These are phyloP conservation scores for Arctostaphylos glauca DNA, from an alignment of 148 eudicot species.

Conservation along the genomic window DNA sequence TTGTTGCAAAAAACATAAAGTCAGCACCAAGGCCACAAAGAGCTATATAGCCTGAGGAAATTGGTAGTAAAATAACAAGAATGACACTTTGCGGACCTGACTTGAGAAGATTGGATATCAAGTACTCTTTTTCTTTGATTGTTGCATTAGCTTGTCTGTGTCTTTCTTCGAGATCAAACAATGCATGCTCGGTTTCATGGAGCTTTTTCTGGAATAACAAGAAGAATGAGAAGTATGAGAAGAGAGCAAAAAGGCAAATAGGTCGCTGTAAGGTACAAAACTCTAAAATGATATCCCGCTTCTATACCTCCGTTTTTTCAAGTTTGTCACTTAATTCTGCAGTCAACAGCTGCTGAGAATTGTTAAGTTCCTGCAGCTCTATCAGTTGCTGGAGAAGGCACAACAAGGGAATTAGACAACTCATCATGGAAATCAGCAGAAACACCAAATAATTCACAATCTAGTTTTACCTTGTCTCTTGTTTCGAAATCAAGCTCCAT, in stretches of 20 bases:
- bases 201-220: slow-evolving; percentile 70
- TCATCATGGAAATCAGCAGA: slow-evolving; percentile 4
- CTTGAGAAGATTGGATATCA: slow-evolving; percentile 82
- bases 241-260: slow-evolving; percentile 9
- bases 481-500: slow-evolving; percentile 83
- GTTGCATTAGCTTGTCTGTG: slow-evolving; percentile 91
- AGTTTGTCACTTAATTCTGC: slow-evolving; percentile 80
- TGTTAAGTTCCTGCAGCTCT: slow-evolving; percentile 78
- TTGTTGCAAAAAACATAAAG: background rate
- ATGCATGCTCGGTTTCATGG: slow-evolving; percentile 81
- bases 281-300: background rate
- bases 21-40: background rate
- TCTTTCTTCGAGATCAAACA: slow-evolving; percentile 88
- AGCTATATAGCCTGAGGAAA: background rate
- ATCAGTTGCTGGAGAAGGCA: slow-evolving; percentile 56
- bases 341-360: slow-evolving; percentile 71
- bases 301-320: slow-evolving; percentile 79
- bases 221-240: slow-evolving; percentile 22
- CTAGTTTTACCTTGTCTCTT: slow-evolving; percentile 69
- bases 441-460: background rate
- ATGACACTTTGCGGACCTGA: slow-evolving; percentile 58
- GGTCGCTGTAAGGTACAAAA: background rate
- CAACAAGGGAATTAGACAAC: slow-evolving; percentile 9
- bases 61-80: background rate
- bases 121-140: slow-evolving; percentile 89